Base-by-base conservation (phyloP, 176 grass and related monocot genomes). In the Ensete glaucum region DNA sequence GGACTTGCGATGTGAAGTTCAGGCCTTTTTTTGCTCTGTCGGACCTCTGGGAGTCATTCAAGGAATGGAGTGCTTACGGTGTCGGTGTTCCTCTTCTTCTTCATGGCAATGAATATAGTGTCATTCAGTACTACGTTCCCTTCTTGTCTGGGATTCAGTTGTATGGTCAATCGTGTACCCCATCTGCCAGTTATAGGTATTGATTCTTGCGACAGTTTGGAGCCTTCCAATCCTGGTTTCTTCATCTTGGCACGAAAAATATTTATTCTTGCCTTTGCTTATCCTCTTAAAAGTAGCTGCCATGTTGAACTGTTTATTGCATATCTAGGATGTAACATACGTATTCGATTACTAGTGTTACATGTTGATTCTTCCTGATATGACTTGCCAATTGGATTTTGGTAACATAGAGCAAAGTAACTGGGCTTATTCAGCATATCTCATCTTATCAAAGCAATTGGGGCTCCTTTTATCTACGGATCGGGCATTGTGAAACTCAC, bases 51-150 rank as follows among this genome's bases (percentile, higher is more conserved):
- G 88, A 90, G 27, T 80, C 85, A 4, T 95, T 95, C 72, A 82
- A 51, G 50, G 91, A 95, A 79, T 90, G 91, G 91, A 95, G 91
- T 54, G 88, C 91, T 13, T 95, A 90, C 62, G 91, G 91, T 55
- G 83, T 78, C 21, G 91, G 85, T 21, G 91, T 88, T 65, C 91
- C 91, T 65, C 64, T 95, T 29, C 73, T 90, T 29, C 74, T 95
- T 57, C 80, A 86, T 55, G 83, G 88, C 21, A 86, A 50, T 52
- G 79, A 86, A 25, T 25, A 25, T 11, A 77, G 73, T 23, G 91
- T 90, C 10, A 75, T 95, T 12, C 91, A 95, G 70, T 95, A 95
- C 66, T 90, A 95, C 51, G 91, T 90, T 19, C 91, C 91, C 1
- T 95, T 82, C 78, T 80, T 95, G 54, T 95, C 91, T 52, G 91